phyloP scores from a whole-genome alignment of 1,284 basidiomycete genomes.

The Ceratobasidium sp. region DNA sequence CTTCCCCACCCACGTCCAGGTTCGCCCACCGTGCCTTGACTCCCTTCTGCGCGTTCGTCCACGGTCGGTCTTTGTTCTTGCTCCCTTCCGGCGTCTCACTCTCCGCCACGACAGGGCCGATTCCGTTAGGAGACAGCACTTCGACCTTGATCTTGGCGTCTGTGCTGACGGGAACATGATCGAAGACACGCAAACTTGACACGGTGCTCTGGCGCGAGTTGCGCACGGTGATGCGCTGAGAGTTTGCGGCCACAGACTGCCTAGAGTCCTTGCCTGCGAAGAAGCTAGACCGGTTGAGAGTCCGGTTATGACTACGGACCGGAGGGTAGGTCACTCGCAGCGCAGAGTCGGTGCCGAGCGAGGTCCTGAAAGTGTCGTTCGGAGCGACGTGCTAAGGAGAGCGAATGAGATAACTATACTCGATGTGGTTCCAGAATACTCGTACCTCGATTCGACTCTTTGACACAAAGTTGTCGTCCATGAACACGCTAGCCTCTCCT shows the following conservation, averaged over 20 bases:
- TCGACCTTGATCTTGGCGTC: slow-evolving; percentile 38
- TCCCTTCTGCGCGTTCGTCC: slow-evolving; percentile 4
- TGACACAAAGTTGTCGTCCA: slow-evolving; percentile 52
- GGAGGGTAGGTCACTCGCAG: slow-evolving; percentile 37
- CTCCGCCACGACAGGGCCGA: background rate
- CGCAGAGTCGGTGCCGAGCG: slow-evolving; percentile 48
- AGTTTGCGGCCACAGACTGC: no score
- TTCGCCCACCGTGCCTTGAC: slow-evolving; percentile 45
- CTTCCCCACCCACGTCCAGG: slow-evolving; percentile 46
- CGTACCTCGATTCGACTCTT: slow-evolving; percentile 40
- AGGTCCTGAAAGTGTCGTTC: slow-evolving; percentile 47
- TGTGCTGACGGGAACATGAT: slow-evolving; percentile 52
- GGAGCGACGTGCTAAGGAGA: slow-evolving; percentile 44
- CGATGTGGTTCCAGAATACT: background rate
- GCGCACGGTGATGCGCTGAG: slow-evolving; percentile 49
- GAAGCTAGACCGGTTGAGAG: slow-evolving; percentile 37
- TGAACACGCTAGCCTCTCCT: slow-evolving; percentile 50
- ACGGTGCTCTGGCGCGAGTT: slow-evolving; percentile 50
- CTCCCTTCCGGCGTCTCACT: background rate
- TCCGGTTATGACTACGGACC: slow-evolving; percentile 47
- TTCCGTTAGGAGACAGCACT: slow-evolving; percentile 49
- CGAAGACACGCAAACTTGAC: slow-evolving; percentile 49
- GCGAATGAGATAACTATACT: slow-evolving; percentile 46
- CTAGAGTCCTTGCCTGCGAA: slow-evolving; percentile 32
- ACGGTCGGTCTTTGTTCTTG: background rate